Conservation (phyloP, 306 rosid genomes). For the Dryas alaskensis region DNA sequence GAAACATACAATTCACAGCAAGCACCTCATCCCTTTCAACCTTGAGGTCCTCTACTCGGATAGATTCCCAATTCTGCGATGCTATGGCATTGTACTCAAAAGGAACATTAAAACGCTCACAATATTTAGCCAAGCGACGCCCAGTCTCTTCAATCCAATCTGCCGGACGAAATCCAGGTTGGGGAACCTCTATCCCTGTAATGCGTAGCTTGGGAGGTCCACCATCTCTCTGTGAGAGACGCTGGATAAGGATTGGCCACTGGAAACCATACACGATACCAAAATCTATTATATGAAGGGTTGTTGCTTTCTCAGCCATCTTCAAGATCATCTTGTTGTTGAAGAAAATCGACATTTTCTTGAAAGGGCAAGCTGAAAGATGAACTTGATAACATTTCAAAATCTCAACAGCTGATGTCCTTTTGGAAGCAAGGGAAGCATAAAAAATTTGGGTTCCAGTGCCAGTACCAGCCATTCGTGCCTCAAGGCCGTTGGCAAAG, state of each 20-base stretch:
- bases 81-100: conserved; percentile 63
- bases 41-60: conserved; percentile 54
- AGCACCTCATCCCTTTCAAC: conserved; percentile 39
- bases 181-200: conserved; percentile 83
- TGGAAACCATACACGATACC: conserved; percentile 33
- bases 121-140: conserved; percentile 61
- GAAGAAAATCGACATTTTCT: conserved; percentile 29
- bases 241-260: conserved; percentile 36
- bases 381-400: conserved; percentile 34
- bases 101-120: conserved; percentile 65
- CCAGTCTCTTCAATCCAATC: conserved; percentile 76
- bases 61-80: conserved; percentile 67
- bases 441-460: conserved; percentile 19
- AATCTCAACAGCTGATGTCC: conserved; percentile 13
- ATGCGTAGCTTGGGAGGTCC: conserved; percentile 43
- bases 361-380: conserved; percentile 32
- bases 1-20: conserved; percentile 48
- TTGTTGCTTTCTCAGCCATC: conserved; percentile 30
- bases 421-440: conserved; percentile 19
- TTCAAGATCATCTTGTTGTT: conserved; percentile 33
- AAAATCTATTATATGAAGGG: conserved; percentile 39
- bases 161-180: conserved; percentile 74
- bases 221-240: conserved; percentile 25
- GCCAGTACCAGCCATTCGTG: conserved; percentile 36
- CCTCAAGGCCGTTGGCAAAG: conserved; percentile 41